These are phyloP conservation scores for Nyssa sinensis DNA, from an alignment of 148 eudicot genomes.

Conservation along the genomic window DNA sequence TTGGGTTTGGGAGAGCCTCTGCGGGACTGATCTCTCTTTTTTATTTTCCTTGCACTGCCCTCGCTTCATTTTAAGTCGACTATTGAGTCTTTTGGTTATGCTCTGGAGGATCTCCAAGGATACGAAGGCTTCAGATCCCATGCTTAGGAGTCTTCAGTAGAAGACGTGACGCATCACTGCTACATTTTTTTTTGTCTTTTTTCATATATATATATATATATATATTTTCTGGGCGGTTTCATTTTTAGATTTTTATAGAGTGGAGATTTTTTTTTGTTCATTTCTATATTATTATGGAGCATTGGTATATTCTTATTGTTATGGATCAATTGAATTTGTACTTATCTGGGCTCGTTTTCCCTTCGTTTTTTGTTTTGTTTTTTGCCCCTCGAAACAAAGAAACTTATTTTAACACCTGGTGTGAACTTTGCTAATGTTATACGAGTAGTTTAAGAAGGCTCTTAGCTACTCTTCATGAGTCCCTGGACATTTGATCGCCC, in stretches of 20 bases:
- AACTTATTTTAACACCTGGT: too few species aligned
- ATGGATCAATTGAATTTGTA: neutral
- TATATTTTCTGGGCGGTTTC: neutral
- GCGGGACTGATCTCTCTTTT: neutral
- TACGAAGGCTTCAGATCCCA: constrained; percentile 17
- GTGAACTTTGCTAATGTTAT: neutral
- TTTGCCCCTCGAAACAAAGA: neutral
- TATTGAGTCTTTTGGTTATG: neutral
- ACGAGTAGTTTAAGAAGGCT: neutral
- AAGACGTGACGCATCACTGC: constrained; percentile 14
- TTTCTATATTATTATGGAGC: neutral
- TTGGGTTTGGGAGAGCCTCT: constrained; percentile 7
- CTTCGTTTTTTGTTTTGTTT: neutral
- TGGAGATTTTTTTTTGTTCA: neutral
- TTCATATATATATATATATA: neutral
- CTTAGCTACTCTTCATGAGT: neutral
- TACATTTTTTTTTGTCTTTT: neutral
- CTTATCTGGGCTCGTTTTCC: neutral
- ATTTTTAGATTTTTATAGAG: neutral
- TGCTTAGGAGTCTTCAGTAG: constrained; percentile 16
- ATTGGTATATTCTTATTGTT: neutral
- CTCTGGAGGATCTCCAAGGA: constrained; percentile 9
- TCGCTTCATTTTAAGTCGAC: neutral
- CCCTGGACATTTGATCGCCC: neutral
- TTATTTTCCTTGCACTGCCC: neutral